Percentiles rank a stretch among this genome's conserved stretches.
Evolutionary conservation across 169 alveolate genomes (phyloP).

Genomic region (Eimeria maxima): DNA sequence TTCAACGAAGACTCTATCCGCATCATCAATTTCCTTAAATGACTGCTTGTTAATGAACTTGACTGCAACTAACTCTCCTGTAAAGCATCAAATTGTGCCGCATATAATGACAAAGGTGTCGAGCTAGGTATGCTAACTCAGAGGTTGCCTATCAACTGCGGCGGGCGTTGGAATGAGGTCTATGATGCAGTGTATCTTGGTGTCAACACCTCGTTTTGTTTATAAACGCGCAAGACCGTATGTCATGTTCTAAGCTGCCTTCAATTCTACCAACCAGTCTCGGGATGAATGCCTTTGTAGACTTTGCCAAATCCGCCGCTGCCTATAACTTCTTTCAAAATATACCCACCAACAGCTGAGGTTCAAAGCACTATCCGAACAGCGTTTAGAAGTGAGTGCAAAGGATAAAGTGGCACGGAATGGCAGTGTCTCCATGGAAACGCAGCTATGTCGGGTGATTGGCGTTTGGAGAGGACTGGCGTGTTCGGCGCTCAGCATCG

Average conservation of each 20-base stretch:
- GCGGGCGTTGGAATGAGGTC: background rate
- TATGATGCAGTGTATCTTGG: background rate
- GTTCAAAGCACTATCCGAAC: background rate
- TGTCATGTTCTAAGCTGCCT: background rate
- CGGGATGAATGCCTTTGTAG: slow-evolving; percentile 79
- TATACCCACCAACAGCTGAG: slow-evolving; percentile 80
- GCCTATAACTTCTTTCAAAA: slow-evolving; percentile 71
- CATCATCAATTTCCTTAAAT: slow-evolving; percentile 74
- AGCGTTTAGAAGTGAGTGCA: background rate
- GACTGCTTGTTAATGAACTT: slow-evolving; percentile 75
- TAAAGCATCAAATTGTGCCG: background rate
- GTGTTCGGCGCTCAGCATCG: background rate
- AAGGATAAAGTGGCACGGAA: background rate
- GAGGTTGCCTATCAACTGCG: background rate
- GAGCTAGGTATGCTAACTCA: background rate
- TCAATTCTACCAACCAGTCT: slow-evolving; percentile 56
- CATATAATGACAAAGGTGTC: background rate
- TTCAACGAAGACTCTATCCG: slow-evolving; percentile 82
- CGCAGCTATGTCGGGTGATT: background rate
- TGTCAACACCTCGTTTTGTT: background rate
- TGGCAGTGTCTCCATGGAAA: background rate
- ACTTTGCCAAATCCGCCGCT: slow-evolving; percentile 84
- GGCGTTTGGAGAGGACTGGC: background rate
- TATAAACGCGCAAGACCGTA: background rate
- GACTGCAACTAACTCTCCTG: slow-evolving; percentile 80